Evolutionary conservation across 345 rosid genomes (phyloP).

Genomic region (Linum tenue): DNA sequence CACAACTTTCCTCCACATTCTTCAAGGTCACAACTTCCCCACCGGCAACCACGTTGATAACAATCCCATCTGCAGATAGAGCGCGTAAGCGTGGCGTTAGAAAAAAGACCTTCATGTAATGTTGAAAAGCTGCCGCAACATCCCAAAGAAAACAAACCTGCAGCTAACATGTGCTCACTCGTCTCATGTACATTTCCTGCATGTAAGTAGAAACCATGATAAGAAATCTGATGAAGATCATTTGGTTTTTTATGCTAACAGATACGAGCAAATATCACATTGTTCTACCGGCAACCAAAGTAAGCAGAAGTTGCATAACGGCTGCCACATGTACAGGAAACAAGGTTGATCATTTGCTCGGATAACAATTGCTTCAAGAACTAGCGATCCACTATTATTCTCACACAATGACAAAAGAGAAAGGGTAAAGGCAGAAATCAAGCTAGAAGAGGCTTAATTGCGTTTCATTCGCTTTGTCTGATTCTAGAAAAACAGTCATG

Average conservation of each 20-base stretch:
- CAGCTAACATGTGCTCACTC: slow-evolving; percentile 67
- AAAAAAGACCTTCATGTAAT: slow-evolving; percentile 2
- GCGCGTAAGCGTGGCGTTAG: no score
- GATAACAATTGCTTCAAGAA: neutral
- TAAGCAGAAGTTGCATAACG: neutral
- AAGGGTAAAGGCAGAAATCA: no score
- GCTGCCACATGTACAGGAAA: no score
- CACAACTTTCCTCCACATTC: slow-evolving; percentile 65
- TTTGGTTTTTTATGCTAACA: neutral
- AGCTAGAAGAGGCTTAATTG: neutral
- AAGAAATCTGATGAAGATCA: slow-evolving; percentile 1
- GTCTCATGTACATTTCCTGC: slow-evolving; percentile 81
- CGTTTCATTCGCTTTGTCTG: neutral
- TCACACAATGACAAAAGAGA: neutral
- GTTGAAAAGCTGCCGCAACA: neutral
- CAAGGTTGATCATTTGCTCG: neutral
- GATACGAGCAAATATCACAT: neutral
- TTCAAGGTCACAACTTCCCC: slow-evolving; percentile 80
- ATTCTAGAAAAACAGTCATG: neutral
- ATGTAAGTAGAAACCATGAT: slow-evolving; percentile 7
- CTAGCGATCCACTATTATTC: neutral
- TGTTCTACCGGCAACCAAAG: neutral
- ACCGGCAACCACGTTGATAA: slow-evolving; percentile 87
- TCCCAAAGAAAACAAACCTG: slow-evolving; percentile 41
- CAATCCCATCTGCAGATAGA: slow-evolving; percentile 64